Evolutionary conservation across 2,329 filamentous ascomycete genomes (phyloP), one percentile per base, ranked within the genome.

Genomic region (Chaetomium sp.): DNA sequence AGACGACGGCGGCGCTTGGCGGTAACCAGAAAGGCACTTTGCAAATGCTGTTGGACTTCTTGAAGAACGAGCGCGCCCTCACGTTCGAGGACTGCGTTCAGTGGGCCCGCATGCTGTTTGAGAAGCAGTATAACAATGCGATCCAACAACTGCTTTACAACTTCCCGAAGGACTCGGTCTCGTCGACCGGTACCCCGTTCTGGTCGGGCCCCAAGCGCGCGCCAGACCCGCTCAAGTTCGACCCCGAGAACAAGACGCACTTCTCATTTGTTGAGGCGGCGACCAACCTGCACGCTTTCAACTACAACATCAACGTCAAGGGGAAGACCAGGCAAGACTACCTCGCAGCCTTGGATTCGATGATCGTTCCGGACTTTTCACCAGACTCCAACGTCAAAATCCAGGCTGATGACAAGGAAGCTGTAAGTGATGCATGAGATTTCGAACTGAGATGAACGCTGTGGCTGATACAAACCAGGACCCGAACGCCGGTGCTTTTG

Each of bases 191-290:
- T 35, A 91, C 93, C 68, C 90, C 87, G 1, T 99, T 99, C 85
- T 99, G 95, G 95, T 98, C 95, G 33, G 94, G 95, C 12, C 95
- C 95, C 57, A 99, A 99, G 86, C 92, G 95, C 74, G 95, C 95
- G 13, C 95, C 95, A 5, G 92, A 96, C 68, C 85, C 94, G 69
- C 83, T 98, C 74, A 93, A 91, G 76, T 99, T 99, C 71, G 91
- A 97, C 72, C 78, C 89, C 55, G 85, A 88, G 66, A 95, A 97
- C 78, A 83, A 88, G 12, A 95, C 92, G 25, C 95, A 99, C 78
- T 89, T 94, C 74, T 87, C 86, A 45, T 99, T 97, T 75, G 83
- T 99, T 62, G 87, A 96, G 67, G 88, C 95, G 21, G 95, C 88
- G 8, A 93, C 95, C 42, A 95, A 96, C 75, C 84, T 99, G 29